Percentiles rank a stretch among this genome's conserved stretches.
Conservation (phyloP, 805 yeast species). For the Starmerella bombi region DNA sequence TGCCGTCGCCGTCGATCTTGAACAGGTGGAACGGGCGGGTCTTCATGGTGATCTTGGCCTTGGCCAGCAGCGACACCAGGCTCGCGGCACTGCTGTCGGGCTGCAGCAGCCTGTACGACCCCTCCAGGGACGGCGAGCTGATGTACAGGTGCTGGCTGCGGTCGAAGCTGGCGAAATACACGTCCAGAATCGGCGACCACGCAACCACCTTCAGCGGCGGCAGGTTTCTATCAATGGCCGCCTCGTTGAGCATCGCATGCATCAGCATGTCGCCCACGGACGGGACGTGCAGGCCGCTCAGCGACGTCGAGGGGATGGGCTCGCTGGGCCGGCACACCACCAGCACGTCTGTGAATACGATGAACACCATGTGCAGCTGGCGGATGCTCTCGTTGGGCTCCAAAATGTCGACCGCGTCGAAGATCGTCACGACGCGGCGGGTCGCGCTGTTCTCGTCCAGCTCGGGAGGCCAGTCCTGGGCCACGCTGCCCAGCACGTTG, state of each 20-base stretch:
- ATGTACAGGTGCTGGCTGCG: constrained; percentile 13
- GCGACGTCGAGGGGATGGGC: constrained; percentile 33
- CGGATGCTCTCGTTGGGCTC: constrained; percentile 22
- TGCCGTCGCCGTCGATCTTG: constrained; percentile 30
- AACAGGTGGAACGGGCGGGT: constrained; percentile 80
- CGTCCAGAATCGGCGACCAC: constrained; percentile 51
- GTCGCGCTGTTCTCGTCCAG: constrained; percentile 80
- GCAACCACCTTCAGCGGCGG: constrained; percentile 57
- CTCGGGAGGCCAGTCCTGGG: constrained; percentile 76
- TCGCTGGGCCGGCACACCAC: constrained; percentile 40
- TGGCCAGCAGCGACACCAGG: constrained; percentile 45
- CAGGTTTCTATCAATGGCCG: constrained; percentile 44
- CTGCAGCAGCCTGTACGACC: constrained; percentile 21
- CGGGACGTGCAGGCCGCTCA: constrained; percentile 34
- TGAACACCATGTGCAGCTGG: constrained; percentile 39
- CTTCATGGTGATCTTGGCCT: constrained; percentile 62
- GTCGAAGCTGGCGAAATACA: constrained; percentile 24
- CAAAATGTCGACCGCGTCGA: constrained; percentile 34
- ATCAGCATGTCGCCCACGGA: constrained; percentile 66
- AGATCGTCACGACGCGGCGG: constrained; percentile 70
- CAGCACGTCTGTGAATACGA: constrained; percentile 69
- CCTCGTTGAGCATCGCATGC: constrained; percentile 82
- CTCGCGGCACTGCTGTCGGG: constrained; percentile 26
- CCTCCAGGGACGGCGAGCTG: constrained; percentile 14
- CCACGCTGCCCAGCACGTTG: constrained; percentile 69